Conservation (phyloP, 23 red algal genomes). For the Cyanidioschyzon merolae region DNA sequence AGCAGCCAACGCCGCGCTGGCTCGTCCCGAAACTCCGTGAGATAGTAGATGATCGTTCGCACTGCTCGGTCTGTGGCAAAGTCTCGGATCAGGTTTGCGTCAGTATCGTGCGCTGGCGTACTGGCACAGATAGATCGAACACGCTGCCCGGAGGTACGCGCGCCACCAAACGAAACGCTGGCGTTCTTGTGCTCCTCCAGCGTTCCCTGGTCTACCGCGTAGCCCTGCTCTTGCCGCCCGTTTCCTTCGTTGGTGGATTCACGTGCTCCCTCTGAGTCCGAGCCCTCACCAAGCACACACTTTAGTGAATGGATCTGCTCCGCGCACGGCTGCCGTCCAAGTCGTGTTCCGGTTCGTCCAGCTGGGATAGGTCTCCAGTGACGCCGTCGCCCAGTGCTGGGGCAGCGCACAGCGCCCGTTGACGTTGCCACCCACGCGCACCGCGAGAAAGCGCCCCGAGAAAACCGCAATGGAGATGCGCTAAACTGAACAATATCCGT, state of each 20-base stretch:
- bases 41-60: conserved; percentile 7
- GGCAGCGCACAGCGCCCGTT: too few relatives aligned
- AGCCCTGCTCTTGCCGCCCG: background rate
- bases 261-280: too few relatives aligned
- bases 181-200: background rate
- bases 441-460: background rate
- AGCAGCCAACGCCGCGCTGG: background rate
- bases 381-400: too few relatives aligned
- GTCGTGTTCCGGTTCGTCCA: too few relatives aligned
- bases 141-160: background rate
- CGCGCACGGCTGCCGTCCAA: too few relatives aligned
- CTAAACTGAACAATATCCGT: background rate
- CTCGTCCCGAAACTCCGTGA: conserved; percentile 5
- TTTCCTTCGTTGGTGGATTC: background rate
- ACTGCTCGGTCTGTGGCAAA: conserved; percentile 11
- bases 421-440: too few relatives aligned
- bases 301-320: too few relatives aligned
- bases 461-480: background rate
- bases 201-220: background rate
- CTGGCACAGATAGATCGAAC: background rate
- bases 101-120: background rate
- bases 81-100: background rate
- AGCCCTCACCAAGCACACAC: too few relatives aligned
- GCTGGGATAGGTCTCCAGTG: too few relatives aligned
- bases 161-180: background rate